These are phyloP conservation scores for Nakaseomyces delphensis DNA, from an alignment of 1,139 yeast species.

Conservation along the genomic window DNA sequence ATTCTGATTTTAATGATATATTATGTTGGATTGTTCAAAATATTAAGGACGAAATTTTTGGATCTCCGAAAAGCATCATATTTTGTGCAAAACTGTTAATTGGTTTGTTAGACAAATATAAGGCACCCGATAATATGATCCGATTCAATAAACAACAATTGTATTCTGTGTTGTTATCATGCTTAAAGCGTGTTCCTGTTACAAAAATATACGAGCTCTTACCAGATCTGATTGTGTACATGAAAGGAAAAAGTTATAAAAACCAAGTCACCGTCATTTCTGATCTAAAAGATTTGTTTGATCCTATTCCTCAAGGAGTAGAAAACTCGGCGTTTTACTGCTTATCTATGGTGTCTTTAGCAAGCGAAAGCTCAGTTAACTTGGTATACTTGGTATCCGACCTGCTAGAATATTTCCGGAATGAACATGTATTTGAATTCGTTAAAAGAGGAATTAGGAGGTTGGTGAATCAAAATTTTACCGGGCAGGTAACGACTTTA, in stretches of 20 bases:
- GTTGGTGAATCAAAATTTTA: background rate
- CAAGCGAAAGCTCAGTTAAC: background rate
- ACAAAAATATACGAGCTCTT: background rate
- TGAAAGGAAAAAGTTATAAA: slow-evolving; percentile 20
- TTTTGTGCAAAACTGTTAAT: background rate
- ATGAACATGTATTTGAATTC: background rate
- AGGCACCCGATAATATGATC: background rate
- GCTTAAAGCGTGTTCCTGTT: background rate
- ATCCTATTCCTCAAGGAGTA: slow-evolving; percentile 15
- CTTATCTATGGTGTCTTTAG: background rate
- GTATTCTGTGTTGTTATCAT: background rate
- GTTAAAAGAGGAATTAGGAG: background rate
- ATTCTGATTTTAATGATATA: slow-evolving; percentile 25
- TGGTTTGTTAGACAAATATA: background rate
- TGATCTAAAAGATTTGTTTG: slow-evolving; percentile 19
- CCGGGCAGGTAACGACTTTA: background rate
- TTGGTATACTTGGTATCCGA: background rate
- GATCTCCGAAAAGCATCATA: background rate
- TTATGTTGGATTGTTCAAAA: slow-evolving; percentile 21
- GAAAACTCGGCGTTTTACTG: slow-evolving; percentile 20
- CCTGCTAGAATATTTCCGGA: background rate
- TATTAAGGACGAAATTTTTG: background rate
- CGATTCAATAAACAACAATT: slow-evolving; percentile 1
- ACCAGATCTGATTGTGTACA: slow-evolving; percentile 12
- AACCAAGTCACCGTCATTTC: slow-evolving; percentile 24